Base-by-base conservation (phyloP, 2,329 filamentous ascomycete species). In the Cytospora schulzeri region DNA sequence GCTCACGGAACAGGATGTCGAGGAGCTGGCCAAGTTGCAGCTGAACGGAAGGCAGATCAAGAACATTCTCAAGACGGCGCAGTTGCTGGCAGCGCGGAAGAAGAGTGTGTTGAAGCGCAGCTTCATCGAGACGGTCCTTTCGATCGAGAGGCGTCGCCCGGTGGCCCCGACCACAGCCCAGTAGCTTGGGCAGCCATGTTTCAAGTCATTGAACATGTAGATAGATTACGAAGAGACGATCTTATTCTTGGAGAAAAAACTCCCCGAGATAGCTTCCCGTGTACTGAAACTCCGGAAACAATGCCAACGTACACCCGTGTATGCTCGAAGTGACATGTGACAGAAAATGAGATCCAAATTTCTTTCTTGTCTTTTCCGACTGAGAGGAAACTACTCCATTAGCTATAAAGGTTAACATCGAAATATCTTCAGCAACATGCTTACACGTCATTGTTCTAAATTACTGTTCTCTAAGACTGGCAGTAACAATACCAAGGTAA, bases 61-160 rank as follows among this genome's bases (percentile, higher is more conserved):
- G 68, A 76, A 78, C 63, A 72, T 76, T 11, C 71, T 77, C 48
- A 76, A 78, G 70, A 72, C 75, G 26, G 75, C 75, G 60, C 71
- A 71, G 65, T 70, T 74, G 57, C 68, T 73, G 63, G 69, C 69
- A 4, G 72, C 73, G 4, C 72, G 74, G 62, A 76, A 77, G 68
- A 74, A 73, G 63, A 73, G 71, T 45, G 73, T 71, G 62, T 69
- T 77, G 22, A 70, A 71, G 62, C 68, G 71, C 33, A 68, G 68
- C 65, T 73, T 68, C 62, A 71, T 74, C 52, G 71, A 74, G 58
- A 74, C 72, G 12, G 66, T 74, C 2, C 64, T 74, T 35, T 66
- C 69, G 5, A 72, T 73, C 35, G 71, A 73, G 68, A 73, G 71
- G 65, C 69, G 68, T 62, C 68, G 72, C 11, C 72, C 71, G 0